Percentiles rank a stretch among this genome's conserved stretches.
Conservation (phyloP, 805 yeast genomes). For the Ogataea ganodermae region DNA sequence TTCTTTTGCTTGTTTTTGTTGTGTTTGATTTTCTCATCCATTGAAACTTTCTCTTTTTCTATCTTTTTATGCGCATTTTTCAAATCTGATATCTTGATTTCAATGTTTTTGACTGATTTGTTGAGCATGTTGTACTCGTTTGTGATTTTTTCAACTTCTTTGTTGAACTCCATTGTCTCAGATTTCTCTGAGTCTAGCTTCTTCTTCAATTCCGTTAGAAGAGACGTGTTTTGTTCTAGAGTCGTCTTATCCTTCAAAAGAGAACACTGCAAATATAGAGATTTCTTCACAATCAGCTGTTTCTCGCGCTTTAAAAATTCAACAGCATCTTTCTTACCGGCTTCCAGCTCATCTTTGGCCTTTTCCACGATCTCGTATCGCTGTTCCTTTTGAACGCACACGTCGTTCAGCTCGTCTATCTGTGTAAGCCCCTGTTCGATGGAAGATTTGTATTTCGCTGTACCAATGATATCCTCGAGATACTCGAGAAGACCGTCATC, state of each 20-base stretch:
- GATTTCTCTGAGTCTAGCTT: constrained; percentile 46
- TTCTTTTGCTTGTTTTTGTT: constrained; percentile 58
- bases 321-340: constrained; percentile 68
- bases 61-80: constrained; percentile 42
- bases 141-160: constrained; percentile 37
- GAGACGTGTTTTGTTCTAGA: constrained; percentile 40
- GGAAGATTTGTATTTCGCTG: constrained; percentile 74
- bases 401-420: constrained; percentile 76
- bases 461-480: constrained; percentile 95
- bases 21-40: constrained; percentile 78
- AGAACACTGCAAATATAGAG: constrained; percentile 57
- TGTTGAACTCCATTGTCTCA: constrained; percentile 42
- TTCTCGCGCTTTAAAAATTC: constrained; percentile 67
- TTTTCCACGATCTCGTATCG: constrained; percentile 78
- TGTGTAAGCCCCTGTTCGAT: constrained; percentile 65
- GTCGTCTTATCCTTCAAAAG: constrained; percentile 42
- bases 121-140: constrained; percentile 31
- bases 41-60: constrained; percentile 62
- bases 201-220: constrained; percentile 41
- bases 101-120: constrained; percentile 26
- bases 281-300: constrained; percentile 49
- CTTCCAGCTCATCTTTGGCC: constrained; percentile 64
- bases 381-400: constrained; percentile 77
- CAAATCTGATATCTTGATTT: constrained; percentile 33
- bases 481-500: constrained; percentile 95